Conservation (phyloP, 495 filamentous ascomycete genomes). For the Aspergillus indologenus region DNA sequence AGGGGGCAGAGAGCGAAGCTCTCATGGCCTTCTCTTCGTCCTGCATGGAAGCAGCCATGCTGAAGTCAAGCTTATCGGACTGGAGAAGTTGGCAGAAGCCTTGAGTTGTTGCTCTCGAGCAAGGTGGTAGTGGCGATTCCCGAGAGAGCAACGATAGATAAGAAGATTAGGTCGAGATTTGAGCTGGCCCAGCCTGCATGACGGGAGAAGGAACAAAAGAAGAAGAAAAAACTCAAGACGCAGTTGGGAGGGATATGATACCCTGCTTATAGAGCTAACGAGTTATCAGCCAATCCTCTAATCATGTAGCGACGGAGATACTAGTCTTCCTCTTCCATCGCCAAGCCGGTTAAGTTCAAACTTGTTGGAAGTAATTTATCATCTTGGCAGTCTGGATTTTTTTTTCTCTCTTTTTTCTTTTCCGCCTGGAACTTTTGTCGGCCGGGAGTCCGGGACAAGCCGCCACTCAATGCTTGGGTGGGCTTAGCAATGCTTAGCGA, state of each 20-base stretch:
- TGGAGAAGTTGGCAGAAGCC: neutral
- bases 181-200: neutral
- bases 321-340: neutral
- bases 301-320: neutral
- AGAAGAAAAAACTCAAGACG: neutral
- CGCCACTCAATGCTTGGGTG: neutral
- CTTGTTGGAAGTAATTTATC: neutral
- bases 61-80: neutral
- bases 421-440: neutral
- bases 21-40: constrained; percentile 3
- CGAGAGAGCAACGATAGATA: neutral
- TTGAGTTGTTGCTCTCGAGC: too few species aligned
- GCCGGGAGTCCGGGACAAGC: neutral
- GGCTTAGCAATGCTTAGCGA: neutral
- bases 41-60: neutral
- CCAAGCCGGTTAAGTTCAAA: neutral
- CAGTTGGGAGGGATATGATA: neutral
- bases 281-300: neutral
- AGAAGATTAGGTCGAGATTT: neutral
- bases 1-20: neutral
- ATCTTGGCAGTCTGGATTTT: neutral
- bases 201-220: neutral
- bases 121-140: neutral
- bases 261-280: neutral
- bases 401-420: neutral